phyloP scores from a whole-genome alignment of 177 flowering plant genomes.

The Vitis hybrid region DNA sequence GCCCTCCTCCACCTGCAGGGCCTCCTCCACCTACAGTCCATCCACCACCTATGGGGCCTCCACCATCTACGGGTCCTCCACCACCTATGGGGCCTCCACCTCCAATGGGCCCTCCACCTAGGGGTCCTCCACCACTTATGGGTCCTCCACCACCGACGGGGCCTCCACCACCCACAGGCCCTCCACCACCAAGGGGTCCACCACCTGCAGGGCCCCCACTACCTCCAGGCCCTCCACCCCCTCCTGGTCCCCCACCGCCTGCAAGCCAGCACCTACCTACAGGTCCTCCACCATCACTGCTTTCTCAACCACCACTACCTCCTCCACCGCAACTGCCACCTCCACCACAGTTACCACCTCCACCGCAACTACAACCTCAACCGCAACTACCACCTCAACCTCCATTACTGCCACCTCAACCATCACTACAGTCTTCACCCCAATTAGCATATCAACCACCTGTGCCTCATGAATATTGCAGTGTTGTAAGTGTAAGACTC shows the following conservation, averaged over 20 bases:
- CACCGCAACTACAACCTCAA: constrained; percentile 25
- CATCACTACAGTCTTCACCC: constrained; percentile 41
- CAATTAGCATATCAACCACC: constrained; percentile 47
- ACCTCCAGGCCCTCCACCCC: constrained; percentile 45
- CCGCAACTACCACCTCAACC: constrained; percentile 29
- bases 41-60: constrained; percentile 28
- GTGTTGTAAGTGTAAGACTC: constrained; percentile 47
- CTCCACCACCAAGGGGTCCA: background rate
- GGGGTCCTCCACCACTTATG: constrained; percentile 24
- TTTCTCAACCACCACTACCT: constrained; percentile 23
- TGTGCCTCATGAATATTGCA: constrained; percentile 45
- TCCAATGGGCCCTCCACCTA: constrained; percentile 36
- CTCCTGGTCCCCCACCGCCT: constrained; percentile 25
- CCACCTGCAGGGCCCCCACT: constrained; percentile 27
- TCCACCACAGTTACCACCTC: constrained; percentile 21
- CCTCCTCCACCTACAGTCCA: constrained; percentile 24
- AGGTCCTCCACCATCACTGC: constrained; percentile 26
- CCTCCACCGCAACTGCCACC: constrained; percentile 13
- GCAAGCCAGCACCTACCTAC: constrained; percentile 22
- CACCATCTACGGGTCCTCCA: constrained; percentile 14
- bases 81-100: constrained; percentile 44
- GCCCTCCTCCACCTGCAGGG: constrained; percentile 33
- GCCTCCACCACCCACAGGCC: constrained; percentile 33
- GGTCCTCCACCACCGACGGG: constrained; percentile 19
- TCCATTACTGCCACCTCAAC: constrained; percentile 23